A percentile compares a stretch with the other conserved stretches of the same genome.
Conservation (phyloP, 441 rosid species). For the Brassica hybrid region DNA sequence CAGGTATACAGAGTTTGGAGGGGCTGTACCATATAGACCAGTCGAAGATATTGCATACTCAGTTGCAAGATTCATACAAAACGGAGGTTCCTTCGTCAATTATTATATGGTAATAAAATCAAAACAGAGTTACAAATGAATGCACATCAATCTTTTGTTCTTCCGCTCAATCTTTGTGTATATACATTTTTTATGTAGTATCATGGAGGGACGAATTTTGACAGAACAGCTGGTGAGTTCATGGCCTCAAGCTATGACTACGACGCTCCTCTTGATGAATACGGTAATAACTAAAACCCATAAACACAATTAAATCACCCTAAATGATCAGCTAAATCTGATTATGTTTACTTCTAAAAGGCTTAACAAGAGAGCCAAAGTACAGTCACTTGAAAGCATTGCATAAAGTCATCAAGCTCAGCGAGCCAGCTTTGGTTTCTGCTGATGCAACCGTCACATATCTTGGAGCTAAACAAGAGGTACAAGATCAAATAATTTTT, state of each 20-base stretch:
- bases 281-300: slow-evolving; percentile 47
- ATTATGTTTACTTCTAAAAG: slow-evolving; percentile 32
- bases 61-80: slow-evolving; percentile 52
- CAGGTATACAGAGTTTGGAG: slow-evolving; percentile 51
- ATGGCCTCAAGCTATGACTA: slow-evolving; percentile 78
- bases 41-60: slow-evolving; percentile 68
- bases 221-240: slow-evolving; percentile 76
- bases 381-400: slow-evolving; percentile 59
- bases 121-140: background rate
- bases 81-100: slow-evolving; percentile 60
- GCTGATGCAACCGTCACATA: slow-evolving; percentile 49
- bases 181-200: slow-evolving; percentile 43
- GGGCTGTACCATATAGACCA: slow-evolving; percentile 55
- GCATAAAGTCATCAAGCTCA: slow-evolving; percentile 57
- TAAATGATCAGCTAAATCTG: slow-evolving; percentile 18
- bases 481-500: slow-evolving; percentile 3
- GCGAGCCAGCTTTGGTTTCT: slow-evolving; percentile 61
- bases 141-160: background rate
- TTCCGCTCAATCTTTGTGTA: slow-evolving; percentile 13
- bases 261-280: slow-evolving; percentile 80
- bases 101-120: slow-evolving; percentile 58
- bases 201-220: slow-evolving; percentile 84
- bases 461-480: slow-evolving; percentile 58
- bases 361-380: slow-evolving; percentile 57
- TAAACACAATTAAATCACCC: background rate